Percentiles rank a stretch among this genome's conserved stretches.
Evolutionary conservation across 1,284 basidiomycete species (phyloP).

Genomic region (Cutaneotrichosporon sp.): DNA sequence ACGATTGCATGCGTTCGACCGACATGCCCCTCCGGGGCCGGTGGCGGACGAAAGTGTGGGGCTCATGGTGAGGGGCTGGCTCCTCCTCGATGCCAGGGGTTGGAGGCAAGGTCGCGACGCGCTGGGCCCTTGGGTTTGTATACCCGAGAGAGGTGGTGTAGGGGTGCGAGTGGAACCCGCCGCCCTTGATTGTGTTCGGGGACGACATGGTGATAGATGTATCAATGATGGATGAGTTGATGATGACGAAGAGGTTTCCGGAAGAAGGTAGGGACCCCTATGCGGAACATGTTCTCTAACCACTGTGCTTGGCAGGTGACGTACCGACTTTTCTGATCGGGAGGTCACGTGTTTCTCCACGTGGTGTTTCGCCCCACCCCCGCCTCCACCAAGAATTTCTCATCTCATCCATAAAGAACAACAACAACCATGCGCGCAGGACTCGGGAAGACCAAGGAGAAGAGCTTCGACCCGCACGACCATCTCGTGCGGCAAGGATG

Average conservation of each 20-base stretch:
- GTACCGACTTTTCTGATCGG: no score
- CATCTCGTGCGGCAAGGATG: constrained; percentile 82
- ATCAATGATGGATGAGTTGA: background rate
- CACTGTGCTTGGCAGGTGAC: no score
- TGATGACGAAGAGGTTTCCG: background rate
- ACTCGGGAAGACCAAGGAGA: constrained; percentile 54
- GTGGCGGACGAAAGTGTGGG: constrained; percentile 16
- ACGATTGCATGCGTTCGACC: constrained; percentile 20
- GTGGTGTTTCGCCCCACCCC: background rate
- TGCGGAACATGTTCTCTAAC: no score
- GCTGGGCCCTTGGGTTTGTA: constrained; percentile 14
- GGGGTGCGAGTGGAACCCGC: constrained; percentile 18
- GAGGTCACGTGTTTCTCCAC: background rate
- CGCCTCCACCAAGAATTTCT: constrained; percentile 4
- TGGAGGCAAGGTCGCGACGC: constrained; percentile 2
- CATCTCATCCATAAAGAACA: background rate
- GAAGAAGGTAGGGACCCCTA: no score
- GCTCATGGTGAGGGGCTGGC: background rate
- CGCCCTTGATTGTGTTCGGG: constrained; percentile 13
- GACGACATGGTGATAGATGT: constrained; percentile 12
- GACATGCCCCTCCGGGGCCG: constrained; percentile 20
- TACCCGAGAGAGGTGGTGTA: constrained; percentile 16
- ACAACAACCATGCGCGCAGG: constrained; percentile 5
- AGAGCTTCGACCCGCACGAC: constrained; percentile 65
- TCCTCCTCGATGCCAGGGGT: background rate